Evolutionary conservation across 768 basidiomycete species (phyloP).

Genomic region (Termitomyces sp.): DNA sequence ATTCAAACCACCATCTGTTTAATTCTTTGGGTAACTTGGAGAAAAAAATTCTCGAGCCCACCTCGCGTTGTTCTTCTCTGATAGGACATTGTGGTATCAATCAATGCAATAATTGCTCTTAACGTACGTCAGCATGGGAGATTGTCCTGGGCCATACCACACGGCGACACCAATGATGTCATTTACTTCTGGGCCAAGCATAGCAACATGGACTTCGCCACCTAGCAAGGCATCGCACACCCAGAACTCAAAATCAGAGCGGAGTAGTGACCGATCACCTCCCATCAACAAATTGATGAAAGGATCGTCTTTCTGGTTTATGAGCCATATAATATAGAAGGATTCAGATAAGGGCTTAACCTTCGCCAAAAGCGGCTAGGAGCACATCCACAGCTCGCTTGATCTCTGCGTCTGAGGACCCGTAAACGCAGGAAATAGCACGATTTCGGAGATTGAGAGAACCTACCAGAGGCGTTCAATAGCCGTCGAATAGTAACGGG

Average conservation of each 20-base stretch:
- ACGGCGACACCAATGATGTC: constrained; percentile 24
- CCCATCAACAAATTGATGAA: constrained; percentile 13
- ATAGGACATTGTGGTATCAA: not conserved
- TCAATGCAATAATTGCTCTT: not conserved
- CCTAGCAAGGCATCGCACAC: constrained; percentile 18
- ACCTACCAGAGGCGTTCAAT: constrained; percentile 7
- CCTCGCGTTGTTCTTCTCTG: constrained; percentile 21
- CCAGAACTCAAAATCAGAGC: constrained; percentile 10
- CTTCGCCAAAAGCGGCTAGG: constrained; percentile 8
- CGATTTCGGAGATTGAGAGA: not conserved
- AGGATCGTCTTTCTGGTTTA: constrained; percentile 12
- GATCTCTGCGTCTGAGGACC: constrained; percentile 6
- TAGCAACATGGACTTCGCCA: constrained; percentile 20
- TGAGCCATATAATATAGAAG: not conserved
- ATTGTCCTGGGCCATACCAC: constrained; percentile 25
- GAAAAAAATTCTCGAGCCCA: constrained; percentile 21
- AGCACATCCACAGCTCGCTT: constrained; percentile 5
- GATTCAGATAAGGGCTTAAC: not conserved
- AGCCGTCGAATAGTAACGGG: constrained; percentile 3
- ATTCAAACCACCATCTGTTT: constrained; percentile 23
- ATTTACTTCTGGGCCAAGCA: constrained; percentile 11
- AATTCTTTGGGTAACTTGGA: constrained; percentile 12
- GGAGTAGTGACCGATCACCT: constrained; percentile 14
- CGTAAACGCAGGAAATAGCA: not conserved
- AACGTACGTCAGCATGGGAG: constrained; percentile 18